phyloP scores from a whole-genome alignment of 1,284 basidiomycete genomes.

The Volvariella surrecta region DNA sequence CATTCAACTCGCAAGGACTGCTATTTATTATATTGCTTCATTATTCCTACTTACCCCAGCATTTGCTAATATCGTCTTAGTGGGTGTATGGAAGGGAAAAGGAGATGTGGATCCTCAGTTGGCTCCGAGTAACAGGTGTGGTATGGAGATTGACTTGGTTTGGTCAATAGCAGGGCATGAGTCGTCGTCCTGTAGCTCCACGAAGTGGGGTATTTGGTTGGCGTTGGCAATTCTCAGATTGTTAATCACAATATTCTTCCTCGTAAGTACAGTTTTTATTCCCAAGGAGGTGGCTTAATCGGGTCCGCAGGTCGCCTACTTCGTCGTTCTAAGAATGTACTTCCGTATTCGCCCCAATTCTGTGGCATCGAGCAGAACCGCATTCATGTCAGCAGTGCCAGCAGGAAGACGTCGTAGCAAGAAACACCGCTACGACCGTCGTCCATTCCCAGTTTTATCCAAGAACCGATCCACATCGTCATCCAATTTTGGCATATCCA shows the following conservation, averaged over 20 bases:
- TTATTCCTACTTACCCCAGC: constrained; percentile 40
- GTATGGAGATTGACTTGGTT: constrained; percentile 53
- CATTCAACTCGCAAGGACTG: constrained; percentile 20
- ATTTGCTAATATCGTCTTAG: constrained; percentile 43
- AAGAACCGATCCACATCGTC: too few relatives aligned
- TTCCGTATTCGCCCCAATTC: too few relatives aligned
- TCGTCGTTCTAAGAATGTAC: too few relatives aligned
- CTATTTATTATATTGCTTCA: constrained; percentile 36
- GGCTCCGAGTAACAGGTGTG: constrained; percentile 39
- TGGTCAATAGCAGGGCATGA: constrained; percentile 44
- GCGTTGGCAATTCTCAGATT: constrained; percentile 41
- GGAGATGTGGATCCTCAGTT: constrained; percentile 25
- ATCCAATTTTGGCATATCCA: constrained; percentile 10
- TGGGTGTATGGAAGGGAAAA: constrained; percentile 38
- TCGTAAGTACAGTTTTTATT: too few relatives aligned
- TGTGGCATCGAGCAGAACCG: too few relatives aligned
- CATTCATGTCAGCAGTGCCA: too few relatives aligned
- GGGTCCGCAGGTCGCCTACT: too few relatives aligned
- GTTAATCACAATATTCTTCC: constrained; percentile 35
- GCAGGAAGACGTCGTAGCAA: too few relatives aligned
- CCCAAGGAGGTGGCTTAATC: too few relatives aligned
- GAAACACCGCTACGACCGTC: too few relatives aligned
- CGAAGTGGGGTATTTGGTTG: constrained; percentile 44
- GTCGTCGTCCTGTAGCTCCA: constrained; percentile 23
- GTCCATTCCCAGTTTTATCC: too few relatives aligned